Conservation (phyloP, 2,329 filamentous ascomycete species). For the Aureobasidium mangrovei region DNA sequence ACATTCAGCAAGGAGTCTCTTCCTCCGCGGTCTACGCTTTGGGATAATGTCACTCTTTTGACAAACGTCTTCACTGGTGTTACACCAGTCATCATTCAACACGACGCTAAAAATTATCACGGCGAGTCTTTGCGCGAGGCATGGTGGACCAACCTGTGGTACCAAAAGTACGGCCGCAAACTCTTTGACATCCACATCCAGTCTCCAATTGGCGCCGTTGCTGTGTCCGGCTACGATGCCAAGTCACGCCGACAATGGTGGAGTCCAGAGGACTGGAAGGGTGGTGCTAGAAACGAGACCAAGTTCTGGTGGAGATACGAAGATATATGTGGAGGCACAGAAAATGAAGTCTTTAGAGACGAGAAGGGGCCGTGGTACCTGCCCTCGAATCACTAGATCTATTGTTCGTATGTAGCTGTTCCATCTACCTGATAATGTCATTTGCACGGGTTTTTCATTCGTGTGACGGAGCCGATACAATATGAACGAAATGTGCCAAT, state of each 20-base stretch:
- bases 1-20: conserved; percentile 14
- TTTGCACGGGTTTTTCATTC: too few species aligned
- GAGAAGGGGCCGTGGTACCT: conserved; percentile 11
- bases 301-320: conserved; percentile 13
- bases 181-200: conserved; percentile 16
- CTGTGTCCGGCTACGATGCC: conserved; percentile 32
- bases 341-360: conserved; percentile 13
- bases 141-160: conserved; percentile 17
- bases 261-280: conserved; percentile 11
- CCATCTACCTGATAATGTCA: too few species aligned
- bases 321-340: conserved; percentile 9
- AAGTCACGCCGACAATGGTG: conserved; percentile 21
- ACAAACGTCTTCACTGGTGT: conserved; percentile 17
- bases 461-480: too few species aligned
- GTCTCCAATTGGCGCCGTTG: conserved; percentile 18
- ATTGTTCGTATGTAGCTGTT: too few species aligned
- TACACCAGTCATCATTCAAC: conserved; percentile 15
- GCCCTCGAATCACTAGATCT: conserved; percentile 9
- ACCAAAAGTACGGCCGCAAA: conserved; percentile 15
- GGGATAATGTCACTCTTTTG: conserved; percentile 15
- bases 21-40: conserved; percentile 13
- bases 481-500: too few species aligned
- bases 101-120: conserved; percentile 7
- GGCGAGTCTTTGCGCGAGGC: background rate
- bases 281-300: conserved; percentile 11